Conservation (phyloP, 148 eudicot genomes). For the Camellia sinensis region DNA sequence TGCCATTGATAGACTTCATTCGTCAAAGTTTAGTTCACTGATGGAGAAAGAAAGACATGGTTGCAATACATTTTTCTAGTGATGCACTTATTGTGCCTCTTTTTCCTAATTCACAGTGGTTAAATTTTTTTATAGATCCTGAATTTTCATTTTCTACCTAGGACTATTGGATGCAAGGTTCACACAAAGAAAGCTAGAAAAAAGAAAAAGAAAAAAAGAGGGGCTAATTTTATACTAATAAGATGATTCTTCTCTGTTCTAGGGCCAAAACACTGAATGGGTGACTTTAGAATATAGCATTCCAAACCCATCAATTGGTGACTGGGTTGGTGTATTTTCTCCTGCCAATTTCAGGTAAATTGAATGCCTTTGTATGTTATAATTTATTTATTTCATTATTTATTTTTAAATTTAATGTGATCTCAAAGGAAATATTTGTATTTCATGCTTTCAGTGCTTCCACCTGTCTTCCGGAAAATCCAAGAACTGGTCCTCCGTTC, state of each 20-base stretch:
- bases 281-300: conserved; percentile 50
- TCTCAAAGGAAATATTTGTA: background rate
- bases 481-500: conserved; percentile 48
- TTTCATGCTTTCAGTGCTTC: conserved; percentile 47
- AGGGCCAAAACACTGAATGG: conserved; percentile 70
- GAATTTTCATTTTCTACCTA: background rate
- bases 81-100: background rate
- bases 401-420: background rate
- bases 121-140: background rate
- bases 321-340: conserved; percentile 96
- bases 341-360: conserved; percentile 79
- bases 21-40: background rate
- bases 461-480: conserved; percentile 50
- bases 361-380: background rate
- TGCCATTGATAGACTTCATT: background rate
- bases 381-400: background rate
- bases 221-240: background rate
- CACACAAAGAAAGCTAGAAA: background rate
- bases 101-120: background rate
- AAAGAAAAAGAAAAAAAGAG: background rate
- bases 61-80: background rate
- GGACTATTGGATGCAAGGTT: background rate
- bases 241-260: background rate
- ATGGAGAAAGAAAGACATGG: background rate
- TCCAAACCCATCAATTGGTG: conserved; percentile 55